Base-by-base conservation (phyloP, 768 basidiomycete genomes). In the Serpula lacrymans region DNA sequence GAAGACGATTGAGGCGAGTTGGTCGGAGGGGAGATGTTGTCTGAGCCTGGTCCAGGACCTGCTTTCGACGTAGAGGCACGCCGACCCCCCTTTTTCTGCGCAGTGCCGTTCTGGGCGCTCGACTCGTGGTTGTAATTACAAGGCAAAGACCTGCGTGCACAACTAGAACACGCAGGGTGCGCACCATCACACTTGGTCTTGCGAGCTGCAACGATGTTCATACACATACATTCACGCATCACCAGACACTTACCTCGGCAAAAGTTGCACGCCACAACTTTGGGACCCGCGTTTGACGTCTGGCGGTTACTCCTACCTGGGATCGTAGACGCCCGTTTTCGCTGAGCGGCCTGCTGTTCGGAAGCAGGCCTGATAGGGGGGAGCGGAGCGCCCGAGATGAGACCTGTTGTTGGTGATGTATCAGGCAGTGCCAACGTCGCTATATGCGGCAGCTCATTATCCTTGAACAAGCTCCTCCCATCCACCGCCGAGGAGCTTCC, bases 131-230 rank as follows among this genome's bases (percentile, higher is more conserved):
- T 82, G 64, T 90, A 91, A 59, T 81, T 85, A 69, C 88, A 91
- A 31, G 75, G 70, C 57, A 90, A 70, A 30, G 77, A 75, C 49
- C 88, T 71, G 45, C 85, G 83, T 44, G 82, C 78, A 60, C 88
- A 91, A 63, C 87, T 88, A 39, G 84, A 80, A 58, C 88, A 91
- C 20, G 82, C 75, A 22, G 88, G 88, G 54, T 87, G 86, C n/a
- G 74, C 84, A 28, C 88, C 88, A 59, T 91, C 88, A 52, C 88
- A 91, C 58, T 88, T 84, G 14, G 88, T 91, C 68, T 91, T 91
- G 45, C 88, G 88, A 25, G 88, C 88, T 89, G 46, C 16, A 16
- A 9, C 35, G 18, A 49, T 2, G 47, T 37, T 17, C 17, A 45
- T 21, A 11, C 7, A 21, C 31, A 26, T 18, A 30, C 26, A 17